These are phyloP conservation scores for Tephrocybe sp. DNA, from an alignment of 768 basidiomycete genomes.

Conservation along the genomic window DNA sequence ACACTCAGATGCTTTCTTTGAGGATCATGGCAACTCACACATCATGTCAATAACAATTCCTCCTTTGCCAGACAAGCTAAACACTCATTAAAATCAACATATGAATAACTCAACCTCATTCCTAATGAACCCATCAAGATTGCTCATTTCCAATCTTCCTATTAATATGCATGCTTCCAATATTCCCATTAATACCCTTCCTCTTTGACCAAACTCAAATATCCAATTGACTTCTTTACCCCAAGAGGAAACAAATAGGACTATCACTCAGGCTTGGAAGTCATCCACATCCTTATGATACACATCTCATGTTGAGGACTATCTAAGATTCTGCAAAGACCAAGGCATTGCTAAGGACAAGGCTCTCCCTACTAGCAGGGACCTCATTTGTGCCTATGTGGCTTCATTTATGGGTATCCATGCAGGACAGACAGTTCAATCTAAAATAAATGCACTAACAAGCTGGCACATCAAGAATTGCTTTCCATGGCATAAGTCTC, in stretches of 20 bases:
- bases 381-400: conserved; percentile 28
- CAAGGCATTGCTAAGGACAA: conserved; percentile 13
- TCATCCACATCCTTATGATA: conserved; percentile 6
- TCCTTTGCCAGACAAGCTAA: too few relatives aligned
- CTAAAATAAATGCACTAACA: conserved; percentile 25
- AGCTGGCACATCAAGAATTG: conserved; percentile 33
- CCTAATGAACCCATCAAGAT: too few relatives aligned
- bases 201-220: too few relatives aligned
- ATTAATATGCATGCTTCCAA: too few relatives aligned
- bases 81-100: too few relatives aligned
- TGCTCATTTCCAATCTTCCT: too few relatives aligned
- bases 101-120: too few relatives aligned
- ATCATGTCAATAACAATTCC: too few relatives aligned
- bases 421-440: conserved; percentile 18
- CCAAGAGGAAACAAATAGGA: not conserved
- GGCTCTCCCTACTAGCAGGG: conserved; percentile 23
- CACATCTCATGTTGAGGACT: conserved; percentile 10
- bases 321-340: conserved; percentile 11
- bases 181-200: too few relatives aligned
- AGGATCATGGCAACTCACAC: too few relatives aligned
- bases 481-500: conserved; percentile 19
- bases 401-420: conserved; percentile 20
- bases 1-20: too few relatives aligned
- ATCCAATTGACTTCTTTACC: too few relatives aligned
- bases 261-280: not conserved